phyloP scores from a whole-genome alignment of 805 yeast species.

The Wickerhamiella qilinensis region DNA sequence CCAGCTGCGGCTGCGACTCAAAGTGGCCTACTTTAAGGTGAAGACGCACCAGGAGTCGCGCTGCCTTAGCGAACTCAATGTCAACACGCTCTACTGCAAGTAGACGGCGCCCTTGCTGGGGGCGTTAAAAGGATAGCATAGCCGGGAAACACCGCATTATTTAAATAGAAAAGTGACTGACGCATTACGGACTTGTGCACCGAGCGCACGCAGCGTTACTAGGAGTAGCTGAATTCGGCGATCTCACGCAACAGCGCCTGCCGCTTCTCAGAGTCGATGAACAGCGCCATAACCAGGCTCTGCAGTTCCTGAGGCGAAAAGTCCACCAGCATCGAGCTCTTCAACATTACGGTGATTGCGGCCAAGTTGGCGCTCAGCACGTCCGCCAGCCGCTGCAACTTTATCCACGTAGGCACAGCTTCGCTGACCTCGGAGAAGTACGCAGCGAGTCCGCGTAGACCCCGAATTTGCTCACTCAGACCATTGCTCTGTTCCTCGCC shows the following conservation, averaged over 20 bases:
- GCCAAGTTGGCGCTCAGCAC: slow-evolving; percentile 20
- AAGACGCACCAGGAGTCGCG: slow-evolving; percentile 4
- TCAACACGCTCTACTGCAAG: neutral
- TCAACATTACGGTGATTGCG: slow-evolving; percentile 17
- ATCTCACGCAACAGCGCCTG: slow-evolving; percentile 12
- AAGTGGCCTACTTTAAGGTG: slow-evolving; percentile 7
- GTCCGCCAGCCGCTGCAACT: slow-evolving; percentile 21
- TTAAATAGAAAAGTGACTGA: too few species aligned
- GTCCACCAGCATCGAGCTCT: slow-evolving; percentile 19
- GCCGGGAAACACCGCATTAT: too few species aligned
- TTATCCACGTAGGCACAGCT: slow-evolving; percentile 23
- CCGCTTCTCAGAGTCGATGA: slow-evolving; percentile 21
- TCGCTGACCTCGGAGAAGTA: slow-evolving; percentile 9
- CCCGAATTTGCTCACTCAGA: slow-evolving; percentile 7
- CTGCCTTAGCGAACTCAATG: slow-evolving; percentile 2
- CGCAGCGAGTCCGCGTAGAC: slow-evolving; percentile 8
- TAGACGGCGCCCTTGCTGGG: neutral
- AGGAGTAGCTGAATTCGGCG: too few species aligned
- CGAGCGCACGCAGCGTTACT: too few species aligned
- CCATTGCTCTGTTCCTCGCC: slow-evolving; percentile 17
- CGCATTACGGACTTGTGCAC: too few species aligned
- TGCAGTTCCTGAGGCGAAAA: slow-evolving; percentile 20
- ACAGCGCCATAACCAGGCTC: slow-evolving; percentile 19
- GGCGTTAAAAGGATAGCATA: too few species aligned
- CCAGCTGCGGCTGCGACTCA: slow-evolving; percentile 3